Evolutionary conservation across 768 basidiomycete species (phyloP), one percentile per base, ranked within the genome.

Genomic region (Mycena crocata): DNA sequence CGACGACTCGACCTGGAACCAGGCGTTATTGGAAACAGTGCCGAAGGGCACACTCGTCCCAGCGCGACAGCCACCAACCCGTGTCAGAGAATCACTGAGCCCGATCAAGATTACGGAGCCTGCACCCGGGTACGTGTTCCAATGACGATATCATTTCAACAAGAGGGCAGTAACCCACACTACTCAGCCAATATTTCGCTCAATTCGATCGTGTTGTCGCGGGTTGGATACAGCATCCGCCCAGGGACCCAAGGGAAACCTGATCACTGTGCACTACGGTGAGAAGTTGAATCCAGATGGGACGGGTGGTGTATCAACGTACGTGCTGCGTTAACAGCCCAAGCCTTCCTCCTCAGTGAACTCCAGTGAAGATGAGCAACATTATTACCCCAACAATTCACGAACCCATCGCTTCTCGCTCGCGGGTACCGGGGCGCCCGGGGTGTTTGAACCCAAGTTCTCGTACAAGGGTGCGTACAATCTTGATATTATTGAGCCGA

Each of bases 221-320:
- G 4, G 76, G 76, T 10, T 77, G 76, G 76, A 74, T 66, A 7
- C 64, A 64, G 40, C 63, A 75, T 3, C 71, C 72, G 2, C 74
- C 67, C 8, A 66, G 72, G 1, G 76, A 74, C 8, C 74, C 76
- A 0, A 52, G 51, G 14, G 69, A 70, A 26, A 72, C 69, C 57
- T 77, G 34, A 69, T 77, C 28, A 75, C 71, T 1, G 67, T 77
- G 17, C 74, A 77, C 54, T 77, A 70, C 45, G 76, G 76, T 0
- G 76, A 77, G 69, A 74, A 75, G 51, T 59, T 74, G 1, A 73
- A 76, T n/a, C 71, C 72, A 24, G 59, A 62, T 40, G 64, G 58
- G 31, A 66, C 64, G 3, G n/a, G 64, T 66, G 3, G 45, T 66
- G 21, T 66, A 66, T 17, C 51, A 35, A 1, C 57, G 64, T 55